These are phyloP conservation scores for Rhamnella rubrinervis DNA, from an alignment of 331 rosid genomes.

Conservation along the genomic window DNA sequence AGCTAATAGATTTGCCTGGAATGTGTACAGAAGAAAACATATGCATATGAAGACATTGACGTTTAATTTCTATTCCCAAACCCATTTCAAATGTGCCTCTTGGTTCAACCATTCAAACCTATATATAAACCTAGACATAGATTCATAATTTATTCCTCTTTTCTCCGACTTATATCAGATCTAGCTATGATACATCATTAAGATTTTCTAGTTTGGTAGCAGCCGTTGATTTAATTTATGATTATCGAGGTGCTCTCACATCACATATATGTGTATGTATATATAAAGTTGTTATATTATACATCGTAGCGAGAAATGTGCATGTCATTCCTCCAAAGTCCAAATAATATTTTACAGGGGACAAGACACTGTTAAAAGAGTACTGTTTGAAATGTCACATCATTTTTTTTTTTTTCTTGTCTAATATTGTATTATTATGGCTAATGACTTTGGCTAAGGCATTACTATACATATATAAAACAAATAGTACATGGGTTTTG, in stretches of 20 bases:
- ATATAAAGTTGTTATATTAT: too few relatives aligned
- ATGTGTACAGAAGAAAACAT: too few relatives aligned
- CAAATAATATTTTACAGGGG: background rate
- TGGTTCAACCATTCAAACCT: constrained; percentile 16
- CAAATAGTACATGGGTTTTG: too few relatives aligned
- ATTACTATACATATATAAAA: too few relatives aligned
- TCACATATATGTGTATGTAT: background rate
- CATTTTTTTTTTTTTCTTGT: constrained; percentile 4
- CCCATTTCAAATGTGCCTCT: constrained; percentile 18
- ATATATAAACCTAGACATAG: constrained; percentile 3
- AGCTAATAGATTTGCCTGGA: too few relatives aligned
- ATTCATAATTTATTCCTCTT: background rate
- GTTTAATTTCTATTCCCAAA: too few relatives aligned
- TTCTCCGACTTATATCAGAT: background rate
- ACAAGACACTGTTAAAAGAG: background rate
- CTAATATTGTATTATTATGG: background rate
- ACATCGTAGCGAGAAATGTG: too few relatives aligned
- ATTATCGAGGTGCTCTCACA: background rate
- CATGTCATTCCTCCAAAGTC: background rate
- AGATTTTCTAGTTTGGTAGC: background rate
- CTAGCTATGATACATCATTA: background rate
- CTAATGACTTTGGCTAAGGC: too few relatives aligned
- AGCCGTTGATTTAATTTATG: background rate
- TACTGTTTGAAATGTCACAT: constrained; percentile 29
- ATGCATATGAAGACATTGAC: too few relatives aligned